Evolutionary conservation across 1,284 basidiomycete genomes (phyloP).

Genomic region (Pseudozyma tsukubaensis): DNA sequence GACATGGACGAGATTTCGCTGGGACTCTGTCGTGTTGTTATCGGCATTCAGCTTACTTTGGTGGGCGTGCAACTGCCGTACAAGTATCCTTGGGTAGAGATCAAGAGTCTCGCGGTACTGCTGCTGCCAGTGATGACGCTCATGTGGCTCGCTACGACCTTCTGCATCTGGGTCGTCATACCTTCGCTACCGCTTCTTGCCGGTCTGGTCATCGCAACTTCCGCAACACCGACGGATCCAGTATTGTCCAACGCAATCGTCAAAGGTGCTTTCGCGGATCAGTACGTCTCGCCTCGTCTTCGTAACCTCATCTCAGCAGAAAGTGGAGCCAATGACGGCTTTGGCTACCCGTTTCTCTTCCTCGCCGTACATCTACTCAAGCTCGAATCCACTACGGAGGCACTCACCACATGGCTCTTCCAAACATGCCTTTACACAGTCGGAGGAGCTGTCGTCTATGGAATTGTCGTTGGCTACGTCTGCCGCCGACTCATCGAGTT

Average conservation of each 20-base stretch:
- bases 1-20: conserved; percentile 48
- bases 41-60: conserved; percentile 58
- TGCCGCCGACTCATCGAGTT: conserved; percentile 49
- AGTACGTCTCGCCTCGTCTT: conserved; percentile 58
- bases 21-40: conserved; percentile 51
- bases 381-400: conserved; percentile 30
- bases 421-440: conserved; percentile 53
- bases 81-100: conserved; percentile 53
- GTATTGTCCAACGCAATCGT: conserved; percentile 61
- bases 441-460: conserved; percentile 42
- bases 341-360: conserved; percentile 59
- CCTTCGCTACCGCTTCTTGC: conserved; percentile 54
- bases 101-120: conserved; percentile 43
- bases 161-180: conserved; percentile 47
- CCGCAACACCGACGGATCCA: conserved; percentile 58
- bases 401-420: conserved; percentile 49
- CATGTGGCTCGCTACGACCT: conserved; percentile 58
- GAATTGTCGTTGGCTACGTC: conserved; percentile 52
- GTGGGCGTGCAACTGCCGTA: conserved; percentile 62
- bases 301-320: conserved; percentile 63
- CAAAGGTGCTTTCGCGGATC: conserved; percentile 62
- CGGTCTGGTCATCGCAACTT: conserved; percentile 51
- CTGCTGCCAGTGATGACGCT: conserved; percentile 56
- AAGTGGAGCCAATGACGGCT: conserved; percentile 61
- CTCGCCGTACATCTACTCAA: conserved; percentile 58